phyloP scores from a whole-genome alignment of 2,329 filamentous ascomycete genomes.

The Talaromyces sp. region DNA sequence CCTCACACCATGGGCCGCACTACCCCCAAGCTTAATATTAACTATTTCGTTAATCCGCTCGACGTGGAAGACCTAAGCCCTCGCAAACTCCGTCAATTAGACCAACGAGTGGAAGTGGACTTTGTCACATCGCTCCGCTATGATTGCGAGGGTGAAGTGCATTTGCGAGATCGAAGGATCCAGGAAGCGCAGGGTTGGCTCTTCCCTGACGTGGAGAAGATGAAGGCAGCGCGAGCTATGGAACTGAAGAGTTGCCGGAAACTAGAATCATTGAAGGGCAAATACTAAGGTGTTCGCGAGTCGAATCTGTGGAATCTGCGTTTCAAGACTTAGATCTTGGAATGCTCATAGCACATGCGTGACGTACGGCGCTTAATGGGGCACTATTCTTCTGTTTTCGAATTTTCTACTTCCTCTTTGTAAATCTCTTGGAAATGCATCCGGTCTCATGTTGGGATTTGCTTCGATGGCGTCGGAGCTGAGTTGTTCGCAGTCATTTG shows the following conservation, averaged over 20 bases:
- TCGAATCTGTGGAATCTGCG: slow-evolving; percentile 9
- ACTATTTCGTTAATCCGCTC: slow-evolving; percentile 81
- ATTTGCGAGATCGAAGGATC: slow-evolving; percentile 65
- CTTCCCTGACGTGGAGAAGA: slow-evolving; percentile 75
- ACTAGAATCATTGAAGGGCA: slow-evolving; percentile 54
- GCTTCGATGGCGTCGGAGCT: neutral
- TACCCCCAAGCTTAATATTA: slow-evolving; percentile 70
- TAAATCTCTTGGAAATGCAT: slow-evolving; percentile 19
- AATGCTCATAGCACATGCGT: slow-evolving; percentile 19
- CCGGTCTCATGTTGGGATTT: neutral
- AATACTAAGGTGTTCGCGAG: slow-evolving; percentile 26
- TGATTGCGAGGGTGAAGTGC: slow-evolving; percentile 75
- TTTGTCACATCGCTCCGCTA: slow-evolving; percentile 69
- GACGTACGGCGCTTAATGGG: slow-evolving; percentile 18
- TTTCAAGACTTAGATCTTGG: slow-evolving; percentile 10
- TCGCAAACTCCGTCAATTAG: slow-evolving; percentile 72
- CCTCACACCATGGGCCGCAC: slow-evolving; percentile 75
- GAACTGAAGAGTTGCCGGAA: slow-evolving; percentile 62
- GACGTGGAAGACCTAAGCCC: slow-evolving; percentile 73
- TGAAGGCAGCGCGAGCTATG: slow-evolving; percentile 69
- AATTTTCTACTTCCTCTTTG: slow-evolving; percentile 11
- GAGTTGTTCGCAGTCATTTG: neutral
- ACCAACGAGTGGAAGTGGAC: slow-evolving; percentile 73
- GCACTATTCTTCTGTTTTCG: slow-evolving; percentile 2
- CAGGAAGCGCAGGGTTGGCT: slow-evolving; percentile 88